A percentile compares a stretch with the other conserved stretches of the same genome.
Conservation (phyloP, 441 rosid species). For the Bruguiera hainesii region DNA sequence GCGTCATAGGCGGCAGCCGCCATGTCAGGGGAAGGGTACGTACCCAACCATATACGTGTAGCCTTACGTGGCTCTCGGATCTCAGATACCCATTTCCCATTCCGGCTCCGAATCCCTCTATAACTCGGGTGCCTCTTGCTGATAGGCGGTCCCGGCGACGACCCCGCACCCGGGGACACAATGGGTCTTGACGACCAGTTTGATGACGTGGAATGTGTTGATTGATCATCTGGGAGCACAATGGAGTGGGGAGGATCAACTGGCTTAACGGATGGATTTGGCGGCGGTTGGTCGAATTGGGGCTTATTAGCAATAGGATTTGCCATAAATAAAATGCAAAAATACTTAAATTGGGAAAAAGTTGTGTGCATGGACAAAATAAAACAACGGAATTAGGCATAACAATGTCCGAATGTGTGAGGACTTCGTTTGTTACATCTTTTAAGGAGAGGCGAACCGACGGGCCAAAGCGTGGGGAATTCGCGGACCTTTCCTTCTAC, state of each 20-base stretch:
- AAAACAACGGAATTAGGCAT: background rate
- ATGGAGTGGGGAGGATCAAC: constrained; percentile 5
- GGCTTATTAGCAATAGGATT: background rate
- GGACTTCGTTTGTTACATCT: background rate
- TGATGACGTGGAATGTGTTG: constrained; percentile 6
- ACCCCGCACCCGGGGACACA: background rate
- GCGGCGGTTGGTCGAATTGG: background rate
- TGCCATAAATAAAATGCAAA: background rate
- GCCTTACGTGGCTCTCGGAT: constrained; percentile 66
- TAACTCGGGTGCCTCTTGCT: constrained; percentile 24
- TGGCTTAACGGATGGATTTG: background rate
- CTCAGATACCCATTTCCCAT: constrained; percentile 67
- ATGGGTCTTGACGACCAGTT: background rate
- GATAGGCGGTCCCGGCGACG: background rate
- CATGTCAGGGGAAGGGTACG: constrained; percentile 54
- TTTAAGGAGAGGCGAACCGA: background rate
- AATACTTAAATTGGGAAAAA: too few species aligned
- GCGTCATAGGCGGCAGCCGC: constrained; percentile 68
- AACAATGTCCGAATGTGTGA: background rate
- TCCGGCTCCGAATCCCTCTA: constrained; percentile 54
- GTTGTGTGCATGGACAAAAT: background rate
- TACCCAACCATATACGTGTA: constrained; percentile 68
- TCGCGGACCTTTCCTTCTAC: background rate
- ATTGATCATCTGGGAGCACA: constrained; percentile 2
- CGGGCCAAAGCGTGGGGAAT: constrained; percentile 6